Evolutionary conservation across 2,329 filamentous ascomycete genomes (phyloP).

Genomic region (Penicillium frequentans): DNA sequence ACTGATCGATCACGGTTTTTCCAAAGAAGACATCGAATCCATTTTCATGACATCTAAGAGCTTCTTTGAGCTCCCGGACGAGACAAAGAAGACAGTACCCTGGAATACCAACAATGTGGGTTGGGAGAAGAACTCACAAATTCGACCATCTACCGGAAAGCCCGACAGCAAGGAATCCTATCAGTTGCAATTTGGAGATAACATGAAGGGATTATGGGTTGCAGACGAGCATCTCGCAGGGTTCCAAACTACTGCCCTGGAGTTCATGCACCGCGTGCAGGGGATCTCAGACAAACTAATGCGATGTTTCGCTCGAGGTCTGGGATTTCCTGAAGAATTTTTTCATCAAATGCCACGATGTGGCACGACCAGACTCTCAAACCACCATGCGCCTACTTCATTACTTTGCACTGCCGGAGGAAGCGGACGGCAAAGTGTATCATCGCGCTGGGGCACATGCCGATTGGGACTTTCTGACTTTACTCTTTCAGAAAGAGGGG

Average conservation of each 20-base stretch:
- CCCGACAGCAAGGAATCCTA: slow-evolving; percentile 63
- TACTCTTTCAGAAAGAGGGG: slow-evolving; percentile 62
- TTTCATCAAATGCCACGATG: slow-evolving; percentile 57
- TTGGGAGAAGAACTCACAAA: slow-evolving; percentile 61
- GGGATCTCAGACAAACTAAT: slow-evolving; percentile 56
- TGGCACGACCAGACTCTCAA: slow-evolving; percentile 51
- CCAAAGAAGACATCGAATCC: slow-evolving; percentile 48
- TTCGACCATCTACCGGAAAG: slow-evolving; percentile 60
- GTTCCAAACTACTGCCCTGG: slow-evolving; percentile 47
- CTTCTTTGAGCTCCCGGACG: slow-evolving; percentile 57
- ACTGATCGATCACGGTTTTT: slow-evolving; percentile 57
- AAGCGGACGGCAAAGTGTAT: slow-evolving; percentile 45
- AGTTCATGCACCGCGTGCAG: slow-evolving; percentile 59
- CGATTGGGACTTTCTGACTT: slow-evolving; percentile 63
- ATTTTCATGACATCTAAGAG: slow-evolving; percentile 53
- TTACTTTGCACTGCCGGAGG: slow-evolving; percentile 51
- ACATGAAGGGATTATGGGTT: slow-evolving; percentile 56
- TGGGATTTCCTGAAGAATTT: slow-evolving; percentile 58
- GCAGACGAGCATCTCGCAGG: slow-evolving; percentile 48
- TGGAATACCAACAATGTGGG: slow-evolving; percentile 59
- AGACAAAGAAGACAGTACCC: slow-evolving; percentile 54
- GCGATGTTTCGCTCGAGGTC: slow-evolving; percentile 58
- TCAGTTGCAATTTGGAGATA: slow-evolving; percentile 62
- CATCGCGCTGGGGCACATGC: slow-evolving; percentile 64
- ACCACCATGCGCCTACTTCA: slow-evolving; percentile 58